Conservation (phyloP, 169 alveolate species). For the Cryptosporidium viatorum region DNA sequence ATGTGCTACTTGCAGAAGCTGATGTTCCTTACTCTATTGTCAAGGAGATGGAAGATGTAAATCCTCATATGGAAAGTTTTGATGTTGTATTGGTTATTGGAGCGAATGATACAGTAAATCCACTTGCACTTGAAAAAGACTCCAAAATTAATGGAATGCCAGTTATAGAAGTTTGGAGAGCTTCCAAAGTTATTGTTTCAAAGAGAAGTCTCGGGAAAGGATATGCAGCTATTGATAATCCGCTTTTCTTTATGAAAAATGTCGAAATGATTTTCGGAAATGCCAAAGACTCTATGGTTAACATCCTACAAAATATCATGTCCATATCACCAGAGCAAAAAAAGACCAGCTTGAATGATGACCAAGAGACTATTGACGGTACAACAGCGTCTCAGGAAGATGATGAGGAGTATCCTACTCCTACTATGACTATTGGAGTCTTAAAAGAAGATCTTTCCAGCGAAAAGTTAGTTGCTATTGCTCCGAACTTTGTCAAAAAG, state of each 20-base stretch:
- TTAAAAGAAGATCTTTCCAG: conserved; percentile 77
- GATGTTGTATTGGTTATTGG: conserved; percentile 93
- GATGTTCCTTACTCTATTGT: conserved; percentile 94
- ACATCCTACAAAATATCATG: conserved; percentile 16
- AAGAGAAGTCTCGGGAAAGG: conserved; percentile 95
- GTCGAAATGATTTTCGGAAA: conserved; percentile 91
- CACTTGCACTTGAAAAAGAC: conserved; percentile 91
- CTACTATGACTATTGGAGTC: conserved; percentile 77
- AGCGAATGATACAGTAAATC: conserved; percentile 95
- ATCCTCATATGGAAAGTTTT: conserved; percentile 83
- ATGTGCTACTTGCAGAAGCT: conserved; percentile 95
- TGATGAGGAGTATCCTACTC: conserved; percentile 61
- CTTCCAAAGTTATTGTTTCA: conserved; percentile 87
- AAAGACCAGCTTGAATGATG: not conserved
- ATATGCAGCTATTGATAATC: conserved; percentile 94
- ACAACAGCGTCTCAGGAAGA: conserved; percentile 4
- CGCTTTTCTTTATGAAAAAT: conserved; percentile 89
- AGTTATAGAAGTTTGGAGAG: conserved; percentile 94
- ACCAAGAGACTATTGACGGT: conserved; percentile 25
- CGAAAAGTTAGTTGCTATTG: conserved; percentile 85
- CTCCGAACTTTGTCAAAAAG: conserved; percentile 86
- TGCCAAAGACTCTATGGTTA: conserved; percentile 82
- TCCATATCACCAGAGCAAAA: conserved; percentile 43
- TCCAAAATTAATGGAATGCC: conserved; percentile 95
- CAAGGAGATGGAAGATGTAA: conserved; percentile 94